A percentile compares a stretch with the other conserved stretches of the same genome.
Conservation (phyloP, 305 asterid species). For the Fraxinus baroniana region DNA sequence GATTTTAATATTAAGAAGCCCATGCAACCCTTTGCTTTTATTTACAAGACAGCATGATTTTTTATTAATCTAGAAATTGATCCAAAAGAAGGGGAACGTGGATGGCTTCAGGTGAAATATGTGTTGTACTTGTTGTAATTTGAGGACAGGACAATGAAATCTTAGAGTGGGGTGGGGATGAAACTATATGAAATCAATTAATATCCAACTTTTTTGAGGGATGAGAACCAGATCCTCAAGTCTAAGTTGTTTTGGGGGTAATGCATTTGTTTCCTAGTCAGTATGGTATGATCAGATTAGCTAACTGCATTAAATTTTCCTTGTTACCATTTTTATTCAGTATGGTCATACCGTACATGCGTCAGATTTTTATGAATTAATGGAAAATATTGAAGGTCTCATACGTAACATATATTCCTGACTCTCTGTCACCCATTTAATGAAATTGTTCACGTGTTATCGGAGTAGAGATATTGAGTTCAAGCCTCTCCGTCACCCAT, state of each 20-base stretch:
- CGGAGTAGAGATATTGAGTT: not conserved
- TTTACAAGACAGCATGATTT: not conserved
- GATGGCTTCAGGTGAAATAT: not conserved
- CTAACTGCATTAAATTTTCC: not conserved
- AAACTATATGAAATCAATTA: not conserved
- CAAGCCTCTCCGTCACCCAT: not conserved
- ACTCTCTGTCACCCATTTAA: not conserved
- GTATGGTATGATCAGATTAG: not conserved
- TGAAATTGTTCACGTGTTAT: not conserved
- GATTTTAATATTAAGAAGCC: not conserved
- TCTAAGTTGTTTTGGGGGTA: not conserved
- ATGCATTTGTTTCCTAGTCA: not conserved
- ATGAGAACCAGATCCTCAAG: not conserved
- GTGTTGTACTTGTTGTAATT: not conserved
- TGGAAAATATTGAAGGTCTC: not conserved
- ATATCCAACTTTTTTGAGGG: not conserved
- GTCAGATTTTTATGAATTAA: not conserved
- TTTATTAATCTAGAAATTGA: not conserved
- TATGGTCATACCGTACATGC: not conserved
- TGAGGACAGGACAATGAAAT: not conserved
- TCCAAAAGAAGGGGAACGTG: not conserved
- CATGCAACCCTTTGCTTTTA: not conserved
- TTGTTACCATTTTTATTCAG: not conserved
- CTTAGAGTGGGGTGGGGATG: not conserved
- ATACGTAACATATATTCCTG: not conserved